Evolutionary conservation across 768 basidiomycete species (phyloP).

Genomic region (Cystofilobasidium capitatum): DNA sequence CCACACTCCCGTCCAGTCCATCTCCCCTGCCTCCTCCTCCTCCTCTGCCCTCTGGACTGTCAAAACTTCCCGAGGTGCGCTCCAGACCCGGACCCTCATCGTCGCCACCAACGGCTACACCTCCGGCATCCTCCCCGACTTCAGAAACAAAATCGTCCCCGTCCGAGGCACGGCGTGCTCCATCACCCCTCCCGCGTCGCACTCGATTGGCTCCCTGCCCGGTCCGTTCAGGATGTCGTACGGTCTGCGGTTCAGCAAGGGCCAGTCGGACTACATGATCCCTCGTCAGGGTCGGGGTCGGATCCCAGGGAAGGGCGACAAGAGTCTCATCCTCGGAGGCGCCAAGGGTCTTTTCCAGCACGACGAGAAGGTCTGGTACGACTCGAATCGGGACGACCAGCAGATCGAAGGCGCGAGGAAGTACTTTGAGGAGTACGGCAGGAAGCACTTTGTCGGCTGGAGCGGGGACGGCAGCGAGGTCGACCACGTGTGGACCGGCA

Average conservation of each 20-base stretch:
- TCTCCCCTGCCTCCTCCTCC: not conserved
- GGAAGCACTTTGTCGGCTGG: slow-evolving; percentile 30
- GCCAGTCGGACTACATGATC: slow-evolving; percentile 33
- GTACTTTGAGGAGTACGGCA: slow-evolving; percentile 32
- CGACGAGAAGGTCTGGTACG: slow-evolving; percentile 29
- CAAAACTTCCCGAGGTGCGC: not conserved
- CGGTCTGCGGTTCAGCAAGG: slow-evolving; percentile 29
- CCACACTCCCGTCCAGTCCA: not conserved
- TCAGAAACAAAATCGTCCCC: slow-evolving; percentile 1
- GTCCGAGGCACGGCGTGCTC: slow-evolving; percentile 33
- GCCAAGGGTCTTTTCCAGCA: slow-evolving; percentile 29
- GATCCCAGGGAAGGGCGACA: slow-evolving; percentile 30
- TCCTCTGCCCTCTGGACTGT: not conserved
- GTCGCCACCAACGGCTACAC: slow-evolving; percentile 1
- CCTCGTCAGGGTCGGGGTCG: slow-evolving; percentile 31
- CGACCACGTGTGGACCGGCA: slow-evolving; percentile 32
- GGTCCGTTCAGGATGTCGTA: slow-evolving; percentile 31
- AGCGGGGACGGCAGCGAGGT: slow-evolving; percentile 30
- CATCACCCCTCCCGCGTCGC: slow-evolving; percentile 29
- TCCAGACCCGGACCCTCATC: not conserved
- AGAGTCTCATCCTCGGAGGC: slow-evolving; percentile 32
- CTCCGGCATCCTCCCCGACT: not conserved
- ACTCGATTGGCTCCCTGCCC: slow-evolving; percentile 19
- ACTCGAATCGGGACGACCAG: slow-evolving; percentile 30
- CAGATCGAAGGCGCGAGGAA: slow-evolving; percentile 28